Percentiles rank a stretch among this genome's conserved stretches.
Evolutionary conservation across 495 filamentous ascomycete species (phyloP).

Genomic region (Penicillium egyptiacum): DNA sequence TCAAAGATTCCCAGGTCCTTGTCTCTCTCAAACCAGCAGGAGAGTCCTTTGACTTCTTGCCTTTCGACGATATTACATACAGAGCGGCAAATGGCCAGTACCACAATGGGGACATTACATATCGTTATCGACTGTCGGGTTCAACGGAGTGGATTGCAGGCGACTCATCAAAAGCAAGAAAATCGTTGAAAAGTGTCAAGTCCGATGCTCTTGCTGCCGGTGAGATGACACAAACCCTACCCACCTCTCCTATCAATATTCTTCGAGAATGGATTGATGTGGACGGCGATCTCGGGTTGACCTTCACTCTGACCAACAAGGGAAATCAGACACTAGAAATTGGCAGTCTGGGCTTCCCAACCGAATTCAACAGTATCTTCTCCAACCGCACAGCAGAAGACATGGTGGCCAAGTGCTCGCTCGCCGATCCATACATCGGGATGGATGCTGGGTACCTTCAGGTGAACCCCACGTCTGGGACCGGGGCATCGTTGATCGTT

Average conservation of each 20-base stretch:
- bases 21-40: slow-evolving; percentile 41
- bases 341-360: slow-evolving; percentile 52
- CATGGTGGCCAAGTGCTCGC: slow-evolving; percentile 41
- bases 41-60: slow-evolving; percentile 48
- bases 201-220: slow-evolving; percentile 30
- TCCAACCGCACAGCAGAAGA: slow-evolving; percentile 44
- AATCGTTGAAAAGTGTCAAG: slow-evolving; percentile 22
- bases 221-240: slow-evolving; percentile 35
- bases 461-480: neutral
- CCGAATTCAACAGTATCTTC: slow-evolving; percentile 59
- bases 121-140: neutral
- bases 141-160: slow-evolving; percentile 15
- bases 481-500: neutral
- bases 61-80: slow-evolving; percentile 39
- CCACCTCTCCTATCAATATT: slow-evolving; percentile 3
- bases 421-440: slow-evolving; percentile 16
- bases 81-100: neutral
- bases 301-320: slow-evolving; percentile 48
- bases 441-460: neutral
- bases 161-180: slow-evolving; percentile 39
- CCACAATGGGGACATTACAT: neutral
- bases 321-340: slow-evolving; percentile 40
- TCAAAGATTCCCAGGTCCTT: slow-evolving; percentile 35
- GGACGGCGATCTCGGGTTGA: slow-evolving; percentile 3
- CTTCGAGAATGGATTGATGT: neutral